Evolutionary conservation across 2,329 filamentous ascomycete genomes (phyloP), one percentile per base, ranked within the genome.

Genomic region (Scleromitrula shiraiana): DNA sequence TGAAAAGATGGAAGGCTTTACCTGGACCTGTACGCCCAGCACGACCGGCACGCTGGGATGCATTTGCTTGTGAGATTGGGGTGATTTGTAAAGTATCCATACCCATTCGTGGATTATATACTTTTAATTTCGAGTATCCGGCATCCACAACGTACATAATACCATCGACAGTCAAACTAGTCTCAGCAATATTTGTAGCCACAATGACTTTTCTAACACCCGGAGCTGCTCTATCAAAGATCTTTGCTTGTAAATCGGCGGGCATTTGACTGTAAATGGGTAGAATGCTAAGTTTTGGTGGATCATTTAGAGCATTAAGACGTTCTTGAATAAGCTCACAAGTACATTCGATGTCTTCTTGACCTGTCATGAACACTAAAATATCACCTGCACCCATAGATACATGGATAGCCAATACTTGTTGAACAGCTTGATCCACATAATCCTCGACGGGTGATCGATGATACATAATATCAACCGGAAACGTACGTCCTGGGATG

Each of bases 211-310:
- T 98, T 50, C 93, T 82, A 4, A 95, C 90, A 1, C 93, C 93
- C 0, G 90, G 85, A 2, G 87, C 74, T 2, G 94, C 93, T 56
- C 83, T 81, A 62, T 98, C 91, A 60, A 98, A 98, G 56, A 98
- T 98, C 68, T 94, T 97, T 51, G 93, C 88, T 67, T 98, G 94
- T 29, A 98, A 72, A 65, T 98, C 94, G 27, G 93, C 93, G 2
- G 93, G 94, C 93, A 98, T 96, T 67, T 98, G 93, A 75, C 89
- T 96, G 78, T 98, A 98, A 47, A 98, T 97, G 0, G 94, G 94
- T 23, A 98, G 69, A 46, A 98, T 95, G 63, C 87, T 91, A 50
- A 98, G 78, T 63, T 95, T 91, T 1, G 93, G 90, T 1, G 93
- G 91, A 60, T 98, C 90, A 54, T 96, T 97, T 26, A 98, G 76